Evolutionary conservation across 2,329 filamentous ascomycete species (phyloP).

Genomic region (Ascomycota sp.): DNA sequence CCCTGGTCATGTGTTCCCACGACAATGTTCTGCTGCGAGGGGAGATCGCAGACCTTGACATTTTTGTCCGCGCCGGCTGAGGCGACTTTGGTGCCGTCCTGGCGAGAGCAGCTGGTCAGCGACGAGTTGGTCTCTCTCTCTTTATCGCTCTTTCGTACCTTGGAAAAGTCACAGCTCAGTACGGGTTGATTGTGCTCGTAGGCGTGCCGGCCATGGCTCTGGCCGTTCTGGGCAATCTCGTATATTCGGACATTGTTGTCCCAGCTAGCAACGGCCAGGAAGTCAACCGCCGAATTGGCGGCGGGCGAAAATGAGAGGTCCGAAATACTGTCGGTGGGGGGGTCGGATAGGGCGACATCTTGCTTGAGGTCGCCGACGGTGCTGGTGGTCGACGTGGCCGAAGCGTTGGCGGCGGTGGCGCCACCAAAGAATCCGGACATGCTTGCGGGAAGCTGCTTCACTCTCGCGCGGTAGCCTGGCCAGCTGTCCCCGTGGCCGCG

Average conservation of each 20-base stretch:
- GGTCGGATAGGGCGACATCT: slow-evolving; percentile 59
- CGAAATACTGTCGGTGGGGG: slow-evolving; percentile 77
- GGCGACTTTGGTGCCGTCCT: slow-evolving; percentile 83
- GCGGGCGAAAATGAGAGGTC: slow-evolving; percentile 64
- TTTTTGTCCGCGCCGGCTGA: slow-evolving; percentile 83
- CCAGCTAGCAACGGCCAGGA: slow-evolving; percentile 83
- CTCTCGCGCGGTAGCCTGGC: too few species aligned
- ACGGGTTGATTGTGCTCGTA: slow-evolving; percentile 79
- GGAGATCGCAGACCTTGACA: slow-evolving; percentile 71
- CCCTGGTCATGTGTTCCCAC: slow-evolving; percentile 72
- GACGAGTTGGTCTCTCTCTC: too few species aligned
- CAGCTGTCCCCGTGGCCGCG: too few species aligned
- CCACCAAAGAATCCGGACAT: slow-evolving; percentile 48
- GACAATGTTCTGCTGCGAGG: slow-evolving; percentile 43
- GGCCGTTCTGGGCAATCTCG: slow-evolving; percentile 59
- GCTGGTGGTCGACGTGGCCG: slow-evolving; percentile 36
- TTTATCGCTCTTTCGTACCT: too few species aligned
- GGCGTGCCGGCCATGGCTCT: slow-evolving; percentile 65
- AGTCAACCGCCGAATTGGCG: slow-evolving; percentile 37
- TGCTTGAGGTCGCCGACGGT: slow-evolving; percentile 81
- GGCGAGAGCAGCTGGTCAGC: too few species aligned
- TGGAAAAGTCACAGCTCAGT: slow-evolving; percentile 70
- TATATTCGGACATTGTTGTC: slow-evolving; percentile 97
- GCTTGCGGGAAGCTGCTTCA: too few species aligned
- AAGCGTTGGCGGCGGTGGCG: slow-evolving; percentile 26